A percentile compares a stretch with the other conserved stretches of the same genome.
Evolutionary conservation across 1,284 basidiomycete species (phyloP).

Genomic region (Marasmius fiardii): DNA sequence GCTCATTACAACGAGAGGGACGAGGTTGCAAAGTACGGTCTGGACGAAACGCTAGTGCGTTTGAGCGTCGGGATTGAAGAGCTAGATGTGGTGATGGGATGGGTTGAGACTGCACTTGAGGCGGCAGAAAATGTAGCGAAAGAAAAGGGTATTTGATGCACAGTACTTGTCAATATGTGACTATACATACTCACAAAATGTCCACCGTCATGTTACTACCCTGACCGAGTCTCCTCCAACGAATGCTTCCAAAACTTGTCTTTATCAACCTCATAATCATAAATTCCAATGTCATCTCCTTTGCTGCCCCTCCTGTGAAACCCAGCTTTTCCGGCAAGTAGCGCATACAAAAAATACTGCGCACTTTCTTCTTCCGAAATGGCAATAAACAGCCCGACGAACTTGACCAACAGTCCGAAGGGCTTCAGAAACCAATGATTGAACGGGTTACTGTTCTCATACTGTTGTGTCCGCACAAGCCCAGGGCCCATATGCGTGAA

Average conservation of each 20-base stretch:
- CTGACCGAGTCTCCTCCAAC: neutral
- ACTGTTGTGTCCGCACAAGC: neutral
- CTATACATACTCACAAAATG: no score
- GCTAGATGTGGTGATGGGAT: constrained; percentile 48
- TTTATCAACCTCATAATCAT: neutral
- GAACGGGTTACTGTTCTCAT: neutral
- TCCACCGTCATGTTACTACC: no score
- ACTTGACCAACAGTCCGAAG: neutral
- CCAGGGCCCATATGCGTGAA: constrained; percentile 1
- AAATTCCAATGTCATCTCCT: neutral
- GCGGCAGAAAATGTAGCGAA: constrained; percentile 74
- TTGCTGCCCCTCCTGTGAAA: neutral
- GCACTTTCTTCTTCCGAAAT: neutral
- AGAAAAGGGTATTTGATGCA: no score
- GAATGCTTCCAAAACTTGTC: constrained; percentile 2
- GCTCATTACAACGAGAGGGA: constrained; percentile 91
- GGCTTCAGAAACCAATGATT: neutral
- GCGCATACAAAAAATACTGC: neutral
- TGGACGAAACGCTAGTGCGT: constrained; percentile 83
- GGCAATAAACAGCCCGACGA: neutral
- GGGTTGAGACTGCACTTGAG: constrained; percentile 65
- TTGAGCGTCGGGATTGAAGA: constrained; percentile 93
- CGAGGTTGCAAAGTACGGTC: constrained; percentile 88
- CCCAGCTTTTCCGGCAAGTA: neutral
- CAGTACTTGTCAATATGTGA: no score